Base-by-base conservation (phyloP, 2,329 filamentous ascomycete species). In the Hypoxylon sp. region DNA sequence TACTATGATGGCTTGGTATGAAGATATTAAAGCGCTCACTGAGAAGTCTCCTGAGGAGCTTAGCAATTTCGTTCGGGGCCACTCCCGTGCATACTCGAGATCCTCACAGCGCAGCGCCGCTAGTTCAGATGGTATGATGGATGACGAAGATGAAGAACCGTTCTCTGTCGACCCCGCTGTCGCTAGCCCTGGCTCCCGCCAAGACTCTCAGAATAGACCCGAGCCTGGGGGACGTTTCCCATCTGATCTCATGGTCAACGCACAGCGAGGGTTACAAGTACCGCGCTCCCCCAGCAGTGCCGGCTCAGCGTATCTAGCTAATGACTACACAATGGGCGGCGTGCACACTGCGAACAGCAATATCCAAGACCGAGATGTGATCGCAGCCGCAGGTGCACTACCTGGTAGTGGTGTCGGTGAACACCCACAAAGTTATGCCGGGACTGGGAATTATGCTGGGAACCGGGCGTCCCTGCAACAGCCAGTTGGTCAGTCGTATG, bases 1-100 rank as follows among this genome's bases (percentile, higher is more conserved):
- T 74, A 98, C 94, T 13, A 98, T 98, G 95, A 90, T 97, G 84
- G 94, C 94, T 50, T 99, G 96, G 88, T 98, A 94, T 79, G 92
- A 96, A 59, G 95, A 97, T 76, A 95, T 99, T 79, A 94, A 95
- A 79, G 90, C 88, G 46, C 84, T 99, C 69, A 98, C 93, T 4
- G 94, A 97, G 79, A 94, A 92, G 81, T 92, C 91, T 24, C 92
- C 94, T 29, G 93, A 97, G 79, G 94, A 97, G 77, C 91, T 94
- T 44, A 93, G 89, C 79, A 93, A 92, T 29, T 98, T 96, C 78
- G 93, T 98, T 44, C 90, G 93, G 47, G 90, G 89, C 68, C 94
- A 97, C 77, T 90, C 91, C 39, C 88, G 94, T 59, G 95, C 91
- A 76, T 80, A 93, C 64, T 97, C 93, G 78, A 90, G 90, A 69